Evolutionary conservation across 352 stramenopile genomes (phyloP), one percentile per base, ranked within the genome.

Genomic region (Phytophthora meadii): DNA sequence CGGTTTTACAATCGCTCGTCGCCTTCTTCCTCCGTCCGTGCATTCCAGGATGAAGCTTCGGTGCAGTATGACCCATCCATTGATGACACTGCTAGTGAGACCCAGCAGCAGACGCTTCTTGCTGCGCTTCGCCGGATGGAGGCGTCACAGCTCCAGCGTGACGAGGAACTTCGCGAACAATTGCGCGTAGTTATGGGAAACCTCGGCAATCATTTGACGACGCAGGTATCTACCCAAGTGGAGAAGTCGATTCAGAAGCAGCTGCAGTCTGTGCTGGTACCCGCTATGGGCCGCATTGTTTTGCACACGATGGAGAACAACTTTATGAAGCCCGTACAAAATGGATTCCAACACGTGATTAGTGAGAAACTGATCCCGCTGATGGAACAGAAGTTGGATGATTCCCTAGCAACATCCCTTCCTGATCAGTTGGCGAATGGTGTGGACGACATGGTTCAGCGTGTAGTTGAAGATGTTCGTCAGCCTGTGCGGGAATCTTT

Each of bases 281-380:
- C 87, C 8, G 87, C 87, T 5, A 95, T 95, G 82, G 87, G 84
- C 3, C 87, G 87, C 39, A 95, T 95, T 28, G 87, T 95, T 9
- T 54, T 95, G 42, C 87, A 95, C 54, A 95, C 87, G 8, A 95
- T 95, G 87, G 87, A 95, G 59, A 91, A 93, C 70, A 95, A 93
- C 55, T 93, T 93, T 39, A 90, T 94, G 82, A 93, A 95, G 64
- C 87, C 87, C 4, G 82, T 93, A 39, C 82, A 92, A 52, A 90
- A 77, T 39, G 82, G 82, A 9, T 91, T 94, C 51, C 82, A 94
- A 65, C 82, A 88, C 44, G 77, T 88, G 22, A 92, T 93, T 54
- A 65, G 71, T 10, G 85, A 93, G 48, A 84, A 85, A 41, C 59
- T 93, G 27, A 81, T 93, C 39, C 82, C 85, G 4, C 51, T 87